Conservation (phyloP, 306 rosid genomes). For the Datisca glomerata region DNA sequence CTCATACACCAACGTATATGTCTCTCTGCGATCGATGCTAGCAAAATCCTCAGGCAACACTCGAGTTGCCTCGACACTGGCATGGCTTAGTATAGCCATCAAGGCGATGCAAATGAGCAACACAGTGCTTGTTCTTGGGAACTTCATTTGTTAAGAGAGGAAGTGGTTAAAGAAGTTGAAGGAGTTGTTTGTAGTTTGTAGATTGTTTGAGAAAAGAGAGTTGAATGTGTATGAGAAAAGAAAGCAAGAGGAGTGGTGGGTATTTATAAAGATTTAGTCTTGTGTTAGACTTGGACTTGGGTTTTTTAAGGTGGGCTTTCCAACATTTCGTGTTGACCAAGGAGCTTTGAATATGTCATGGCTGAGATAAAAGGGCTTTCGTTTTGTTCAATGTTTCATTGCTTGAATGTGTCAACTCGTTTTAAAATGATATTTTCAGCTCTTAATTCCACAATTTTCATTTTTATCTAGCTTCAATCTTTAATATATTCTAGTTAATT, state of each 20-base stretch:
- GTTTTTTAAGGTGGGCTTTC: neutral
- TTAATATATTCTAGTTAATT: no score
- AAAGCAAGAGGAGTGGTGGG: no score
- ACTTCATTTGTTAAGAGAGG: slow-evolving; percentile 9
- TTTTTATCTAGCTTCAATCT: no score
- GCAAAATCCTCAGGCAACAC: slow-evolving; percentile 18
- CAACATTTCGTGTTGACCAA: slow-evolving; percentile 18
- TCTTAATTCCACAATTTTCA: no score
- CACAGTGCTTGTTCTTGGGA: slow-evolving; percentile 6
- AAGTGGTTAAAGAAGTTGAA: neutral
- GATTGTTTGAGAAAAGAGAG: neutral
- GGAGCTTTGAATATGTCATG: slow-evolving; percentile 2
- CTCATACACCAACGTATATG: slow-evolving; percentile 11
- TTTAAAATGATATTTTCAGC: no score
- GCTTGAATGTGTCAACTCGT: no score
- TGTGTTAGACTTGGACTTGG: no score
- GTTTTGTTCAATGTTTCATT: no score
- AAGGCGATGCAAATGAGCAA: slow-evolving; percentile 6
- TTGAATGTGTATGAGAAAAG: no score
- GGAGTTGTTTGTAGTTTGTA: neutral
- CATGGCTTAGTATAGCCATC: slow-evolving; percentile 7
- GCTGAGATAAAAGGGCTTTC: no score
- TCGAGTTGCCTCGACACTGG: slow-evolving; percentile 18
- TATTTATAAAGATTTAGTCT: no score
- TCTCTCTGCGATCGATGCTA: slow-evolving; percentile 13